A percentile compares a stretch with the other conserved stretches of the same genome.
Conservation (phyloP, 345 rosid genomes). For the Lepidium sativum region DNA sequence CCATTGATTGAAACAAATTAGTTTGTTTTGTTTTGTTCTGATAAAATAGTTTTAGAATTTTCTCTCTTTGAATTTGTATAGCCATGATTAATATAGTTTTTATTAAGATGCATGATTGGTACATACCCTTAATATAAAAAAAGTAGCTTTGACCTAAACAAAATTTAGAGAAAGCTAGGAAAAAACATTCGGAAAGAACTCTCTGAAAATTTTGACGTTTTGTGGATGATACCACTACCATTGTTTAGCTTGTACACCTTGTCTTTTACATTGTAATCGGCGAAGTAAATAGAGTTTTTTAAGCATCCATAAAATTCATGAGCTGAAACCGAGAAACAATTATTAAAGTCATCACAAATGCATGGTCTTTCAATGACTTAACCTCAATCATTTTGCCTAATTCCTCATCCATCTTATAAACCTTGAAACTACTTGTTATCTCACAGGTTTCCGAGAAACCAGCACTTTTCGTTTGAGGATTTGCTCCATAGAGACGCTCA, state of each 20-base stretch:
- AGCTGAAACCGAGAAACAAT: conserved; percentile 23
- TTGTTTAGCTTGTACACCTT: neutral
- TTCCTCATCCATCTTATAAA: conserved; percentile 28
- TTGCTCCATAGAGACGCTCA: neutral
- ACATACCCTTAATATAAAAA: neutral
- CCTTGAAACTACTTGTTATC: conserved; percentile 5
- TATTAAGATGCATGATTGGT: neutral
- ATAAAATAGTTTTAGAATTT: too few relatives aligned
- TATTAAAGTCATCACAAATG: conserved; percentile 17
- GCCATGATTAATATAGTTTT: neutral
- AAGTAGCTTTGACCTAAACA: neutral
- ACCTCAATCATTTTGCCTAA: conserved; percentile 22
- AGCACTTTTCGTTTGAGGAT: neutral
- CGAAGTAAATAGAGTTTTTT: conserved; percentile 4
- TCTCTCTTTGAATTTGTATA: too few relatives aligned
- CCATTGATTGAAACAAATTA: too few relatives aligned
- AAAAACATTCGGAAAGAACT: neutral
- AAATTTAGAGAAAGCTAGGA: neutral
- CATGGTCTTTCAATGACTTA: conserved; percentile 9
- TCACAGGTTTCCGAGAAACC: neutral
- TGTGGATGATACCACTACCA: neutral
- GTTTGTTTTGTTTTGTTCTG: too few relatives aligned
- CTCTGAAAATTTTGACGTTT: too few relatives aligned
- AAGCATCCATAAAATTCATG: conserved; percentile 5
- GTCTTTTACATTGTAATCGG: neutral